A percentile compares a stretch with the other conserved stretches of the same genome.
Conservation (phyloP, 495 filamentous ascomycete species). For the Hypoxylon crocopeplum region DNA sequence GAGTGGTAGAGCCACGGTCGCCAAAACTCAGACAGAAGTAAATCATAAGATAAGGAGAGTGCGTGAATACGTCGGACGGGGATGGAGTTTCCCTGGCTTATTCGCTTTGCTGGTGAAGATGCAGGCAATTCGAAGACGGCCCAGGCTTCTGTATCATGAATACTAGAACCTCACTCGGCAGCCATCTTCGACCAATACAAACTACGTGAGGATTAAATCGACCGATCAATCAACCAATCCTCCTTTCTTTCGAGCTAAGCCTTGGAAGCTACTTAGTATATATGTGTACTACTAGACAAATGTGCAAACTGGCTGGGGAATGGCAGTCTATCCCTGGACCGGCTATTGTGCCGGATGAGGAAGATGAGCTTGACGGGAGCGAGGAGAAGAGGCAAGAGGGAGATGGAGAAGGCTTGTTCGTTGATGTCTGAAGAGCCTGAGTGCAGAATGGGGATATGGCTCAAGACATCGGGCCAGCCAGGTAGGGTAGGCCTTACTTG, state of each 20-base stretch:
- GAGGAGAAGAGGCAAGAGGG: neutral
- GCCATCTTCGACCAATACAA: too few species aligned
- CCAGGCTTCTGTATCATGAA: too few species aligned
- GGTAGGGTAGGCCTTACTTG: too few species aligned
- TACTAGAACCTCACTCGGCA: too few species aligned
- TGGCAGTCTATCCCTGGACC: neutral
- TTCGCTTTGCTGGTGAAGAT: too few species aligned
- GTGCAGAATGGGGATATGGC: constrained; percentile 10
- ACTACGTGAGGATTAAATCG: too few species aligned
- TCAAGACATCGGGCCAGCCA: too few species aligned
- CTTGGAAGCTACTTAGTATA: constrained; percentile 4
- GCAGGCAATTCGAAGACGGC: too few species aligned
- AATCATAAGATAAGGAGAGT: too few species aligned
- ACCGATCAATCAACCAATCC: too few species aligned
- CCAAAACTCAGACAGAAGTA: constrained; percentile 2
- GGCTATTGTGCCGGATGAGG: constrained; percentile 1
- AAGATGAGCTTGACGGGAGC: neutral
- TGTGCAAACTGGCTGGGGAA: constrained; percentile 12
- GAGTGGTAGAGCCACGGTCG: constrained; percentile 65
- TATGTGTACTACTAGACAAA: constrained; percentile 22
- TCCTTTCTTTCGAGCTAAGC: neutral
- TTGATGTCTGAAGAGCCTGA: neutral
- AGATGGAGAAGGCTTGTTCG: neutral
- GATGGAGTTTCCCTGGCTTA: too few species aligned
- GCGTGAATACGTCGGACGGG: too few species aligned